These are phyloP conservation scores for Cyberlindnera maritima DNA, from an alignment of 805 yeast genomes.

Conservation along the genomic window DNA sequence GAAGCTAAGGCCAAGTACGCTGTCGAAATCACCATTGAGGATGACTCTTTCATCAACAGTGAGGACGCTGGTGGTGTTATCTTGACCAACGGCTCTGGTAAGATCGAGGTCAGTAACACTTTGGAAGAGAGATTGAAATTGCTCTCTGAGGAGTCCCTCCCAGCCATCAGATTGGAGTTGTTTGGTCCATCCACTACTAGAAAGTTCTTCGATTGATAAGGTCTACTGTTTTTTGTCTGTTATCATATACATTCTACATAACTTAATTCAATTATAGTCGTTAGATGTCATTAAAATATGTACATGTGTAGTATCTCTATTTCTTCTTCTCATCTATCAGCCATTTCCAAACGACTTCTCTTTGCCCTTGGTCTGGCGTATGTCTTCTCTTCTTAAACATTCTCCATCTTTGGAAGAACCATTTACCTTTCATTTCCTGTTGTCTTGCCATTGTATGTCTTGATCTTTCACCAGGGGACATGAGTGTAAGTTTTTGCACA, in stretches of 20 bases:
- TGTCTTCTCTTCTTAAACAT: constrained; percentile 6
- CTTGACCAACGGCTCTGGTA: constrained; percentile 66
- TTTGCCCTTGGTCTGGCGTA: constrained; percentile 26
- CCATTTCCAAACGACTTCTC: constrained; percentile 57
- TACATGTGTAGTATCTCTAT: constrained; percentile 9
- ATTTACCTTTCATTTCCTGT: not conserved
- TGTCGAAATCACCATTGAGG: constrained; percentile 55
- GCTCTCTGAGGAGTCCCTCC: constrained; percentile 80
- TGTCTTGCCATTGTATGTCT: constrained; percentile 1
- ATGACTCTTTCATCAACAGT: constrained; percentile 53
- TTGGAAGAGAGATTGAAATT: constrained; percentile 89
- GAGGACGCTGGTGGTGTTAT: constrained; percentile 84
- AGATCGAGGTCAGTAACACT: constrained; percentile 88
- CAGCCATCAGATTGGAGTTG: constrained; percentile 86
- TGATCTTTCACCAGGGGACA: constrained; percentile 28
- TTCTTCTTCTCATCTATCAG: constrained; percentile 44
- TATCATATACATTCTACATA: not conserved
- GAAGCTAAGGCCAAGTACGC: constrained; percentile 58
- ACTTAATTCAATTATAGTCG: too few relatives aligned
- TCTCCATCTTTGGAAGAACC: constrained; percentile 16
- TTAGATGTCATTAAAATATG: not conserved
- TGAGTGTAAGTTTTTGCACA: constrained; percentile 69
- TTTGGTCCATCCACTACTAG: constrained; percentile 84
- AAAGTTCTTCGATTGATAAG: constrained; percentile 76
- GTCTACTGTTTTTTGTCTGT: too few relatives aligned